phyloP scores from a whole-genome alignment of 139 green algal species.

The Ettlia oleoabundans region DNA sequence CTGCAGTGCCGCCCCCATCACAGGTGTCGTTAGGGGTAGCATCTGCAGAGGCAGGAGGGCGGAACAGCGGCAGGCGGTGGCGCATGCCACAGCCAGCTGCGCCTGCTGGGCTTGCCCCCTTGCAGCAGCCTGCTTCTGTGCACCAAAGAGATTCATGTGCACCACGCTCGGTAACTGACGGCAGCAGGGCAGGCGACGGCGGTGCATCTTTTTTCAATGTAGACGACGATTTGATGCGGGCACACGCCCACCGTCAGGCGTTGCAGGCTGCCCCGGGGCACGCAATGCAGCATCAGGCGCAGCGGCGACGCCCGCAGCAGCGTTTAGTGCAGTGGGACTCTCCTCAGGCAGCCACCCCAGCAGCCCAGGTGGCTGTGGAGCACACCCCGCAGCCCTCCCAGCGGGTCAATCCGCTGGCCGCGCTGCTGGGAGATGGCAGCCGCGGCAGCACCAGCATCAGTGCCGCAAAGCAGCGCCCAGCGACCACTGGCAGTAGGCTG shows the following conservation, averaged over 20 bases:
- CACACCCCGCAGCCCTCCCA: conserved; percentile 16
- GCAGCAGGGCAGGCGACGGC: too few species aligned
- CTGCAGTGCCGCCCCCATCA: conserved; percentile 8
- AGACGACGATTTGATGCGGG: conserved; percentile 21
- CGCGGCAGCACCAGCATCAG: too few species aligned
- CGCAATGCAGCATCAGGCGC: neutral
- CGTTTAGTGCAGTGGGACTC: neutral
- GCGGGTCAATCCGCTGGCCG: conserved; percentile 15
- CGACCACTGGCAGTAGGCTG: conserved; percentile 10
- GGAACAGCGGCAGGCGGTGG: neutral
- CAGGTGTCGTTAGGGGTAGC: too few species aligned
- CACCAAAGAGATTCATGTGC: too few species aligned
- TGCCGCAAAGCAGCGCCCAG: neutral
- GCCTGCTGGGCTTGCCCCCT: conserved; percentile 3
- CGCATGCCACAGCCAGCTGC: neutral
- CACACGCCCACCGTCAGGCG: neutral
- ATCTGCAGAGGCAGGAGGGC: too few species aligned
- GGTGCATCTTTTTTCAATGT: conserved; percentile 8
- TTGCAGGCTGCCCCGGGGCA: neutral
- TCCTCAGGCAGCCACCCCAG: neutral
- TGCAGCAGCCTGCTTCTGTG: conserved; percentile 1
- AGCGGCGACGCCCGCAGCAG: neutral
- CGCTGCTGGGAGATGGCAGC: conserved; percentile 4
- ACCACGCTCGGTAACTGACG: too few species aligned
- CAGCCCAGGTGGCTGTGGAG: neutral